phyloP scores from a whole-genome alignment of 176 grass and related monocot species.

The Chrysopogon serrulatus region DNA sequence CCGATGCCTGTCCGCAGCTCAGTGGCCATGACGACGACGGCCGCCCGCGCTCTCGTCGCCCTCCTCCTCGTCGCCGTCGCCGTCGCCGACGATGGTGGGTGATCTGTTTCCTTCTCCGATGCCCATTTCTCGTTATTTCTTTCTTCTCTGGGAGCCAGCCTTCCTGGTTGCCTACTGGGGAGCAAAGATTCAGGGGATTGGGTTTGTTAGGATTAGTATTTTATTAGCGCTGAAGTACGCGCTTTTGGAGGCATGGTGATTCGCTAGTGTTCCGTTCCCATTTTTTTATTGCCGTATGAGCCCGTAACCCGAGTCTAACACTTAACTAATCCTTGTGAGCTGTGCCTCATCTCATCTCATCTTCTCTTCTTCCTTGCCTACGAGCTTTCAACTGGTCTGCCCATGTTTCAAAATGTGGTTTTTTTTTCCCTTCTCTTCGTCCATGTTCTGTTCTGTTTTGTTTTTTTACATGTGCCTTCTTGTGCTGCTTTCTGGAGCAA shows the following conservation, averaged over 20 bases:
- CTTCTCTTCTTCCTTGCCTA: not conserved
- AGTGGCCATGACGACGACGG: conserved; percentile 10
- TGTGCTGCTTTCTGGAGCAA: not conserved
- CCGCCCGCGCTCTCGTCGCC: conserved; percentile 20
- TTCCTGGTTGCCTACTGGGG: conserved; percentile 27
- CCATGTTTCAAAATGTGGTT: conserved; percentile 12
- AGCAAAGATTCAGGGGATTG: conserved; percentile 21
- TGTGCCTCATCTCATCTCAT: conserved; percentile 5
- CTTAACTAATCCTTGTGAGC: conserved; percentile 45
- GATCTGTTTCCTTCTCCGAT: not conserved
- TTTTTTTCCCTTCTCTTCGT: not conserved
- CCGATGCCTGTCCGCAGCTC: not conserved
- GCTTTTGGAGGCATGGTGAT: conserved; percentile 50
- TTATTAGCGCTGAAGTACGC: conserved; percentile 51
- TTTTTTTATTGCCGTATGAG: conserved; percentile 45
- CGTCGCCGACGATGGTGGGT: conserved; percentile 42
- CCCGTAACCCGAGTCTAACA: conserved; percentile 18
- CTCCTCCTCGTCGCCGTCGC: conserved; percentile 30
- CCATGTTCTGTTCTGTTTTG: not conserved
- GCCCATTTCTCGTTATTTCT: not conserved
- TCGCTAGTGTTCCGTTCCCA: conserved; percentile 9
- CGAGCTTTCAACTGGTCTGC: not conserved
- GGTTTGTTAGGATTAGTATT: conserved; percentile 47
- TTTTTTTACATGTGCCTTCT: not conserved
- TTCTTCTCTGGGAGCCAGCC: not conserved